Base-by-base conservation (phyloP, 306 rosid species). In the Lathyrus oleraceus region DNA sequence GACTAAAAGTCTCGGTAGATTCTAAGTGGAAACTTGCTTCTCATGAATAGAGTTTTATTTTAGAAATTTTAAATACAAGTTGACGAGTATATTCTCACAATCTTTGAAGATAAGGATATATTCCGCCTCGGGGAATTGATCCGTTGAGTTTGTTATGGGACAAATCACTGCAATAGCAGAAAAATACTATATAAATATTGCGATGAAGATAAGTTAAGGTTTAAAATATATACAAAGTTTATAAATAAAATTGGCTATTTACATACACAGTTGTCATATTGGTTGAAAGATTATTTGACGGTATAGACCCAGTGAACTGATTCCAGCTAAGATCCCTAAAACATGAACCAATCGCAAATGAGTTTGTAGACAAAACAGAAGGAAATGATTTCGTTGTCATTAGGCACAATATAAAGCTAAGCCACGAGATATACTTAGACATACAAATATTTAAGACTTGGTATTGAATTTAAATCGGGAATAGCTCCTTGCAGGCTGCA, bases 281-380 rank as follows among this genome's bases (percentile, higher is more conserved):
- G 69, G 64, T 48, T 65, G 98, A 68, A 63, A 90, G 96, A 58
- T 84, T 80, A 5, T 32, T 70, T 20, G 85, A 17, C 6, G 97
- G 95, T 61, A 88, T 70, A 69, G 73, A 53, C 73, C 98, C 98
- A 36, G 69, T 73, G 44, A 93, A 80, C 27, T 39, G 81, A 69
- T 93, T 93, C 90, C 84, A 68, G 82, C 97, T 88, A 42, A 93
- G 88, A 86, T 93, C 98, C 76, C 98, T 90, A 84, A 44, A 83
- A 61, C 70, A 71, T 32, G 78, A 81, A 62, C 63, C 70, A 69
- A 43, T 57, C 36, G 59, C 58, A 77, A 42, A 51, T 79, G 17
- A 78, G 69, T 56, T 25, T 47, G 65, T 54, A 44, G 61, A 44
- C 43, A 56, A 57, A 69, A 40, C 52, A 79, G 20, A 60, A 67